Evolutionary conservation across 257 asterid genomes (phyloP).

Genomic region (Penstemon newberryi): DNA sequence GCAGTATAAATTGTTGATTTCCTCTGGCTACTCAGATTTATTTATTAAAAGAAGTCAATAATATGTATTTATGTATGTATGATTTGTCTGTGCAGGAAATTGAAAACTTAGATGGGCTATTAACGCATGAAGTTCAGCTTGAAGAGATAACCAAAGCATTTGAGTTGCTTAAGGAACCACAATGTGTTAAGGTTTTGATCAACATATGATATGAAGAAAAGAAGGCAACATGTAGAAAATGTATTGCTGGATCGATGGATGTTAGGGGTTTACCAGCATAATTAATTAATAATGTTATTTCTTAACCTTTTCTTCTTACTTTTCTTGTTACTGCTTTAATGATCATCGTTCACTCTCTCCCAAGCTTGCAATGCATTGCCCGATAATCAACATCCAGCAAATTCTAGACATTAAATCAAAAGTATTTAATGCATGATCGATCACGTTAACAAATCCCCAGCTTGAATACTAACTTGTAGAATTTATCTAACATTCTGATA

Average conservation of each 20-base stretch:
- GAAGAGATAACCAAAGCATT: slow-evolving; percentile 42
- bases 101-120: slow-evolving; percentile 36
- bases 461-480: neutral
- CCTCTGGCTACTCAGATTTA: neutral
- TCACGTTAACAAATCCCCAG: neutral
- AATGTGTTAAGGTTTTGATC: slow-evolving; percentile 47
- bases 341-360: no score
- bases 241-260: no score
- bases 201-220: slow-evolving; percentile 15
- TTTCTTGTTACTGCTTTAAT: no score
- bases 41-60: neutral
- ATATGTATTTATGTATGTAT: no score
- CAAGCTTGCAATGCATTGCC: no score
- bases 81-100: slow-evolving; percentile 36
- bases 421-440: neutral
- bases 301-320: no score
- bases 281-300: no score
- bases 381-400: neutral
- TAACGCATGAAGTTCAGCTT: slow-evolving; percentile 39
- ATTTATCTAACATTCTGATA: neutral
- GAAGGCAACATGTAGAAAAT: neutral
- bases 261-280: no score
- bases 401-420: neutral
- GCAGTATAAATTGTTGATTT: neutral
- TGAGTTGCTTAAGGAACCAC: slow-evolving; percentile 45